phyloP scores from a whole-genome alignment of 2,329 filamentous ascomycete genomes.

The Periconia macrospinosa region DNA sequence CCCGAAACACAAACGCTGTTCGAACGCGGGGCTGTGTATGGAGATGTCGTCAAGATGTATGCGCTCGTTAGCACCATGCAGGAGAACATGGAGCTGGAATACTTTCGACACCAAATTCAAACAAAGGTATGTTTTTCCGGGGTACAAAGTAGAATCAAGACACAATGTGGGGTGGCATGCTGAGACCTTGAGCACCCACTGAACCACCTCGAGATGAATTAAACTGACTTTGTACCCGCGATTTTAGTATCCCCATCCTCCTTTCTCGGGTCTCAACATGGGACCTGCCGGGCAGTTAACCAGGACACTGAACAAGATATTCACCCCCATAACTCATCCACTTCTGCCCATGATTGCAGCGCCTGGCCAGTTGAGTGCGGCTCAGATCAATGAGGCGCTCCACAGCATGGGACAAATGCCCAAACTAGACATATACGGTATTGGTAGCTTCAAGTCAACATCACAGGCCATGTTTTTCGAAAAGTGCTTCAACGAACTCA shows the following conservation, averaged over 20 bases:
- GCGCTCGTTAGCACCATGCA: conserved; percentile 78
- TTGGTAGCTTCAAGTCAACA: conserved; percentile 71
- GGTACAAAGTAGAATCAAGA: neutral
- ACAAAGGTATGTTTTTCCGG: conserved; percentile 48
- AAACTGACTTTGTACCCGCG: neutral
- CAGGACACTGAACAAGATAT: conserved; percentile 79
- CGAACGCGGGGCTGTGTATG: conserved; percentile 69
- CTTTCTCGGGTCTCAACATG: conserved; percentile 85
- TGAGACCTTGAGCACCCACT: neutral
- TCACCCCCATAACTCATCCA: conserved; percentile 86
- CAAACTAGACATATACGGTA: conserved; percentile 78
- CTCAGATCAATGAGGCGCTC: conserved; percentile 80
- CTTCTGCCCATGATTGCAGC: conserved; percentile 81
- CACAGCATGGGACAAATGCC: conserved; percentile 79
- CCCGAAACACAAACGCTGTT: conserved; percentile 72
- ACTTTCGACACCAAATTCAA: conserved; percentile 78
- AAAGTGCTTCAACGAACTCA: conserved; percentile 64
- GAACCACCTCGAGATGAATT: neutral
- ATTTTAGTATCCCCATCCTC: conserved; percentile 64
- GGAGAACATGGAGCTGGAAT: conserved; percentile 88
- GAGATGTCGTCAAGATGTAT: conserved; percentile 91
- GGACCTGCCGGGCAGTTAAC: conserved; percentile 84
- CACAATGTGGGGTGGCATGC: neutral
- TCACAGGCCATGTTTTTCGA: conserved; percentile 84
- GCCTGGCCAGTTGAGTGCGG: conserved; percentile 81